These are phyloP conservation scores for Phialocephala subalpina DNA, from an alignment of 2,329 filamentous ascomycete species.

Conservation along the genomic window DNA sequence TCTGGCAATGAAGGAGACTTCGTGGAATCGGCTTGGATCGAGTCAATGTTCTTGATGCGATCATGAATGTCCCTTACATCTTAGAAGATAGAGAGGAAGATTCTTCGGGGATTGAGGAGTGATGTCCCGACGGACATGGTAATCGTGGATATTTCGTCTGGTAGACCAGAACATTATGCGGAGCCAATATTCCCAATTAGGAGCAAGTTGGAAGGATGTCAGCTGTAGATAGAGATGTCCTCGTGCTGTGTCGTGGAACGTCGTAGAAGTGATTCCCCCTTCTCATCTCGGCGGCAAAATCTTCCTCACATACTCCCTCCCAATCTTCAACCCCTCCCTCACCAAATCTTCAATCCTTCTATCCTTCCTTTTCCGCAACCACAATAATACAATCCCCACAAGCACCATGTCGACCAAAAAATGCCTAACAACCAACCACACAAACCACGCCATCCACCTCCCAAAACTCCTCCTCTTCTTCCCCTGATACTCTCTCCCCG, in stretches of 20 bases:
- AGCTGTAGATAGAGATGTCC: not conserved
- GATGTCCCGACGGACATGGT: not conserved
- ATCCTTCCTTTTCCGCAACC: conserved; percentile 77
- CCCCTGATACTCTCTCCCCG: conserved; percentile 74
- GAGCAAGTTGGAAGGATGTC: not conserved
- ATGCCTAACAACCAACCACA: conserved; percentile 77
- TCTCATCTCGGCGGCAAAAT: conserved; percentile 59
- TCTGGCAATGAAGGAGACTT: too few relatives aligned
- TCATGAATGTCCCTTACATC: too few relatives aligned
- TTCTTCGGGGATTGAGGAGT: too few relatives aligned
- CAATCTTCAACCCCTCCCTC: conserved; percentile 65
- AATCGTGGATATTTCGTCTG: not conserved
- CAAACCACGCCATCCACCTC: conserved; percentile 74
- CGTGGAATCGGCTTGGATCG: too few relatives aligned
- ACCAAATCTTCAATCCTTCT: conserved; percentile 77
- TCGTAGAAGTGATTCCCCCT: not conserved
- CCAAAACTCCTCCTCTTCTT: conserved; percentile 70
- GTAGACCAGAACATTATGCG: too few relatives aligned
- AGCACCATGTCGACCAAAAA: conserved; percentile 75
- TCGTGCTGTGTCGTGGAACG: too few relatives aligned
- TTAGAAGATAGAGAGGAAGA: too few relatives aligned
- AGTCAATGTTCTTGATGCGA: too few relatives aligned
- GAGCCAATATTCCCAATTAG: too few relatives aligned
- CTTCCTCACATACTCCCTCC: conserved; percentile 65
- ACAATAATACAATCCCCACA: conserved; percentile 71